phyloP scores from a whole-genome alignment of 345 rosid genomes.

The Streptanthus diversifolius region DNA sequence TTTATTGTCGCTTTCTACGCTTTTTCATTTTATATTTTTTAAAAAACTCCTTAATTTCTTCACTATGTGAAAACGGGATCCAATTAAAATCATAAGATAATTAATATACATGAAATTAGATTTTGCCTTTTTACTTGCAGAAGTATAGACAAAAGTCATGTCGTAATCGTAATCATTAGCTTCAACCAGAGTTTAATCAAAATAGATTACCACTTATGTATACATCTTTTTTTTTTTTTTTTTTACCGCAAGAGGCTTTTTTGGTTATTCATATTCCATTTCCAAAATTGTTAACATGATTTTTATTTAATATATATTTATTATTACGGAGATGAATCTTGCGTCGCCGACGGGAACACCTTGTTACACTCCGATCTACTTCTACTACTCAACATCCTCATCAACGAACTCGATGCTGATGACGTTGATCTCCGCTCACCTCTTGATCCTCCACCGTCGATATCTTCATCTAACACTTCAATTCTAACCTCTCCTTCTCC shows the following conservation, averaged over 20 bases:
- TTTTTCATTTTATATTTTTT: neutral
- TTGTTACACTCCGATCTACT: conserved; percentile 52
- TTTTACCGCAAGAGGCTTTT: neutral
- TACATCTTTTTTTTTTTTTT: neutral
- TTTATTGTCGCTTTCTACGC: conserved; percentile 11
- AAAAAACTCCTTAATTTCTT: neutral
- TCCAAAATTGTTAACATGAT: conserved; percentile 22
- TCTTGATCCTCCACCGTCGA: conserved; percentile 22
- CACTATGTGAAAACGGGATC: neutral
- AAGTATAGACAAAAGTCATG: neutral
- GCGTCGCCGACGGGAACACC: conserved; percentile 40
- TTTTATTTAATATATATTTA: neutral
- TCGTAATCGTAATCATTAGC: conserved; percentile 10
- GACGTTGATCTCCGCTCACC: conserved; percentile 32
- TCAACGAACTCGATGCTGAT: conserved; percentile 43
- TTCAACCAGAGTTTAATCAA: conserved; percentile 15
- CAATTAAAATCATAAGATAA: neutral
- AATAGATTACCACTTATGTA: neutral
- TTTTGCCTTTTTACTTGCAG: neutral
- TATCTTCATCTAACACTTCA: conserved; percentile 34
- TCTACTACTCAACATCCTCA: conserved; percentile 62
- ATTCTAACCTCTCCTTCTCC: conserved; percentile 19
- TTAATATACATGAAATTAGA: neutral
- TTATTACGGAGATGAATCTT: conserved; percentile 18
- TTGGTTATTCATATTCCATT: conserved; percentile 7